Base-by-base conservation (phyloP, 345 rosid genomes). In the Eucalyptus guilfoylei region DNA sequence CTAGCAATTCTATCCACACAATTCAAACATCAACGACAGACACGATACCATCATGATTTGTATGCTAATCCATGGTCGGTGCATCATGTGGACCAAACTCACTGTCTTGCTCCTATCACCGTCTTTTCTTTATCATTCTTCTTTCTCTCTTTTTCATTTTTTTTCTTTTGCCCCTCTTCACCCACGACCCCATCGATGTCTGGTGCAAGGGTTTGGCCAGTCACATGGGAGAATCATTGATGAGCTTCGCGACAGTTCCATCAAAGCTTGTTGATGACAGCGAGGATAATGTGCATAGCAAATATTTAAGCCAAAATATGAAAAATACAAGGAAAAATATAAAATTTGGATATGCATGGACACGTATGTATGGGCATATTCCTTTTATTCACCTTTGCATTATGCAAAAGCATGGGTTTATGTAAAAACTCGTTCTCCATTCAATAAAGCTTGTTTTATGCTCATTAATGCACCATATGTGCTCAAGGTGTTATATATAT, bases 171-270 rank as follows among this genome's bases (percentile, higher is more conserved):
- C 32, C 55, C 45, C 67, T 6, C 87, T 23, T 34, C n/a, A 19
- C 47, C 23, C 40, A 19, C 87, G 40, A 9, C 28, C 58, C 87
- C 40, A 86, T 49, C 87, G 11, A 37, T 13, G 26, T 50, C 50
- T 15, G 17, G 87, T 15, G 87, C 54, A 49, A 19, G 37, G 10
- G 55, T 47, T 28, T 47, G 55, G 87, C 50, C 54, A 15, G 28
- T 89, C 92, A 93, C 91, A 90, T 90, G 92, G 90, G 91, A 48
- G 91, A 90, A 87, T 91, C 91, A 94, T 93, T 93, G 89, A 92
- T 93, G 91, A 40, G 92, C 90, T 89, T 92, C 94, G 89, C 85
- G 95, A 94, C 94, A 94, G 6, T 89, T 94, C 92, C 89, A 91
- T 86, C 88, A 91, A 93, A 89, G 93, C 76, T 34, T 32, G 87